These are phyloP conservation scores for Trametes gibbosa DNA, from an alignment of 768 basidiomycete species.

Conservation along the genomic window DNA sequence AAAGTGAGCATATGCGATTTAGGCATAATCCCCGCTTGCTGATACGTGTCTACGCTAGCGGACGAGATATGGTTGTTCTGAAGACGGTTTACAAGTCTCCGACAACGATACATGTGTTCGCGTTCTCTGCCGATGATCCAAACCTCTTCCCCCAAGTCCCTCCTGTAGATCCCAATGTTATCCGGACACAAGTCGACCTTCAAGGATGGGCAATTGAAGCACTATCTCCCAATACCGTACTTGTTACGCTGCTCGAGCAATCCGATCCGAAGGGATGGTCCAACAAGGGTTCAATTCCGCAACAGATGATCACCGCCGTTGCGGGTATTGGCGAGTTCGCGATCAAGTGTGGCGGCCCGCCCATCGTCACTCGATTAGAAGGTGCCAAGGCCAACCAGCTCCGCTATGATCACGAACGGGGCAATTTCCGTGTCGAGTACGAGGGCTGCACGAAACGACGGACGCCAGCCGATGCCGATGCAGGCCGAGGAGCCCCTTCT, in stretches of 20 bases:
- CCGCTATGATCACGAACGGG: slow-evolving; percentile 86
- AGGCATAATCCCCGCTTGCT: slow-evolving; percentile 13
- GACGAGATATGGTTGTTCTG: slow-evolving; percentile 86
- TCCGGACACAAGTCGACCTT: slow-evolving; percentile 95
- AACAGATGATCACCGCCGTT: slow-evolving; percentile 86
- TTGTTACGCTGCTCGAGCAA: slow-evolving; percentile 91
- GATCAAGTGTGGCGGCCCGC: slow-evolving; percentile 94
- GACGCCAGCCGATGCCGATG: slow-evolving; percentile 13
- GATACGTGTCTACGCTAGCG: slow-evolving; percentile 42
- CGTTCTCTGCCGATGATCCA: slow-evolving; percentile 89
- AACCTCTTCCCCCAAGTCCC: slow-evolving; percentile 79
- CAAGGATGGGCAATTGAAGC: slow-evolving; percentile 98
- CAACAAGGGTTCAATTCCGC: slow-evolving; percentile 89
- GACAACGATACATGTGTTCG: slow-evolving; percentile 90
- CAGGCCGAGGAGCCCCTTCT: slow-evolving; percentile 18
- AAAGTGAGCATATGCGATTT: slow-evolving; percentile 52
- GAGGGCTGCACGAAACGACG: slow-evolving; percentile 58
- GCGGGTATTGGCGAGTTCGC: slow-evolving; percentile 95
- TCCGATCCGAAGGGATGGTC: slow-evolving; percentile 98
- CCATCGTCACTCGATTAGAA: slow-evolving; percentile 79
- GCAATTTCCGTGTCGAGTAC: slow-evolving; percentile 81
- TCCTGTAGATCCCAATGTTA: slow-evolving; percentile 67
- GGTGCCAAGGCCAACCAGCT: slow-evolving; percentile 73
- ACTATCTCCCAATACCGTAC: slow-evolving; percentile 91
- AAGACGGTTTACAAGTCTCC: slow-evolving; percentile 98